phyloP scores from a whole-genome alignment of 2,329 filamentous ascomycete species.

The Aspergillus caelatus region DNA sequence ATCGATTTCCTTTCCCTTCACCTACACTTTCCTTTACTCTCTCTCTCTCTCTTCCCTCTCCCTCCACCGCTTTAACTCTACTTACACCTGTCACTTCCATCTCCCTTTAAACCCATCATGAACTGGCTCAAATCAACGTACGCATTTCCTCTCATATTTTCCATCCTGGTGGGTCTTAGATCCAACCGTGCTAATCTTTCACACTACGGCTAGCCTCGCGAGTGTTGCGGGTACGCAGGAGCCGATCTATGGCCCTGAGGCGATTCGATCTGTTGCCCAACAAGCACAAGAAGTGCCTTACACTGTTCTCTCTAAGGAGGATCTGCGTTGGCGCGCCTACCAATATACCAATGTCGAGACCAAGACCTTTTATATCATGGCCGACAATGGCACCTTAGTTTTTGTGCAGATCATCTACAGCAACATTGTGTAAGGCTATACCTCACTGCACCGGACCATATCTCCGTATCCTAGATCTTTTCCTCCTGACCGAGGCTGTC shows the following conservation, averaged over 20 bases:
- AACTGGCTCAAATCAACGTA: slow-evolving; percentile 94
- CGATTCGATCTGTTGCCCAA: slow-evolving; percentile 81
- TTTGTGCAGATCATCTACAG: slow-evolving; percentile 95
- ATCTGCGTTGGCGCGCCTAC: slow-evolving; percentile 80
- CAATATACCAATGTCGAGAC: slow-evolving; percentile 91
- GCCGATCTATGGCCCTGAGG: slow-evolving; percentile 88
- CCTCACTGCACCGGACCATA: neutral
- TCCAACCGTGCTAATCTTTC: slow-evolving; percentile 57
- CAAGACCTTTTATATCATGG: slow-evolving; percentile 87
- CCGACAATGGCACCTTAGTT: slow-evolving; percentile 74
- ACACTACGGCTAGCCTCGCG: slow-evolving; percentile 52
- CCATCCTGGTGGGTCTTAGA: slow-evolving; percentile 14
- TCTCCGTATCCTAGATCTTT: neutral
- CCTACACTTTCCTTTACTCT: slow-evolving; percentile 15
- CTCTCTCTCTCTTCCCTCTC: slow-evolving; percentile 24
- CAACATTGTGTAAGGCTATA: slow-evolving; percentile 77
- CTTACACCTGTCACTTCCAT: slow-evolving; percentile 1
- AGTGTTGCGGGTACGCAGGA: slow-evolving; percentile 94
- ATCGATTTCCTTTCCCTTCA: slow-evolving; percentile 34
- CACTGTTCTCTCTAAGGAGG: slow-evolving; percentile 74
- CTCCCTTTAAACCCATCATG: slow-evolving; percentile 64
- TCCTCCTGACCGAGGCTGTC: neutral
- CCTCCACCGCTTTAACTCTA: slow-evolving; percentile 3
- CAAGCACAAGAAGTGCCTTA: slow-evolving; percentile 78
- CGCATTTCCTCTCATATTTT: slow-evolving; percentile 40